A percentile compares a stretch with the other conserved stretches of the same genome.
These are phyloP conservation scores for Pulveroboletus sp. DNA, from an alignment of 768 basidiomycete genomes.

Conservation along the genomic window DNA sequence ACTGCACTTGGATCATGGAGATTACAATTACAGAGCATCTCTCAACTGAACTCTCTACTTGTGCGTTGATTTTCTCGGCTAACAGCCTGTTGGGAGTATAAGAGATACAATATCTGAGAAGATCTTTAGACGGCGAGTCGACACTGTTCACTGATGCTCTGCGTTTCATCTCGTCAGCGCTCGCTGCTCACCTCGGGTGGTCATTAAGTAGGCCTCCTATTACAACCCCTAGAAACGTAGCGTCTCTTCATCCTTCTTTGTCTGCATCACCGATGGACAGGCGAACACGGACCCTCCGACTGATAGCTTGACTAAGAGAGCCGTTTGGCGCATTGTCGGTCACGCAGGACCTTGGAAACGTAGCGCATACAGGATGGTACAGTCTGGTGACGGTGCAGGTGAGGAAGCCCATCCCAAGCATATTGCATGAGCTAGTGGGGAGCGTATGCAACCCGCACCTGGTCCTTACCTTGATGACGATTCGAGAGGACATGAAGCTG, in stretches of 20 bases:
- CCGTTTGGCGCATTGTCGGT: conserved; percentile 10
- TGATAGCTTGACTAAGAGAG: not conserved
- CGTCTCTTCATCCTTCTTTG: not conserved
- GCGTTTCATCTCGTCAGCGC: too few relatives aligned
- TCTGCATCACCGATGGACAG: not conserved
- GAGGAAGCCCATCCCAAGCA: too few relatives aligned
- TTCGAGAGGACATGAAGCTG: too few relatives aligned
- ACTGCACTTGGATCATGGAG: conserved; percentile 1
- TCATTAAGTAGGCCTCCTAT: too few relatives aligned
- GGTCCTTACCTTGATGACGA: too few relatives aligned
- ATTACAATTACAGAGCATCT: conserved; percentile 7
- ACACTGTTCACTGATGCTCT: not conserved
- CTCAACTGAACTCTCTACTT: conserved; percentile 2
- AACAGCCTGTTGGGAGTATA: not conserved
- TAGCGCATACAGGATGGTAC: conserved; percentile 8
- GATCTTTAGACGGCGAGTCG: not conserved
- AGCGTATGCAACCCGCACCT: too few relatives aligned
- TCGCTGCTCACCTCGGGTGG: too few relatives aligned
- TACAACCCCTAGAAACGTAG: not conserved
- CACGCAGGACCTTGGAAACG: not conserved
- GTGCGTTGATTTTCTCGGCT: conserved; percentile 11
- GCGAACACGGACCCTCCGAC: not conserved
- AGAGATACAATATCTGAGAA: not conserved
- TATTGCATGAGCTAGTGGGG: too few relatives aligned
- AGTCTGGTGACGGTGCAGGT: too few relatives aligned